Percentiles rank a stretch among this genome's conserved stretches.
Evolutionary conservation across 2,329 filamentous ascomycete genomes (phyloP).

Genomic region (Colletotrichum sp.): DNA sequence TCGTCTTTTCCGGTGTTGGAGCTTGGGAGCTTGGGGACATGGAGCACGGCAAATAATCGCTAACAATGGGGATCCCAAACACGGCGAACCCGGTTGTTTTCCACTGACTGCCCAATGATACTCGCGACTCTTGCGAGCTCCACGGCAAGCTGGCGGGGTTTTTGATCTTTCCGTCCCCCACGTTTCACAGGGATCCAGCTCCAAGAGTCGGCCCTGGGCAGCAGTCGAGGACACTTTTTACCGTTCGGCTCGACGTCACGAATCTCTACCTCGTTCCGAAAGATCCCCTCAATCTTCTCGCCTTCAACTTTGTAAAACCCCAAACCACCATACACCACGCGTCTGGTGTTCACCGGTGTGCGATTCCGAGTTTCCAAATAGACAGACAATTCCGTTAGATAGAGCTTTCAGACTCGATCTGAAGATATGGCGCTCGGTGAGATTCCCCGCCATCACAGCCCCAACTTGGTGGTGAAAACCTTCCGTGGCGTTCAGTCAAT

Average conservation of each 20-base stretch:
- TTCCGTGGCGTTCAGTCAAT: not conserved
- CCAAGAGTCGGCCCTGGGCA: not conserved
- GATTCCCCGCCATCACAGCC: not conserved
- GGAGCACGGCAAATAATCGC: not conserved
- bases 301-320: not conserved
- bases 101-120: not conserved
- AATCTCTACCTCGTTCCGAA: not conserved
- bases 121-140: not conserved
- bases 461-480: not conserved
- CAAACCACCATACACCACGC: not conserved
- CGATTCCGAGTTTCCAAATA: not conserved
- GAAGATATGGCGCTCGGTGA: conserved; percentile 1
- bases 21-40: not conserved
- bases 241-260: not conserved
- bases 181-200: not conserved
- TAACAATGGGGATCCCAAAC: not conserved
- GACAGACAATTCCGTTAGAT: not conserved
- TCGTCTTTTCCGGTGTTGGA: not conserved
- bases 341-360: not conserved
- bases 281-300: not conserved
- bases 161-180: not conserved
- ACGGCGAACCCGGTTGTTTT: not conserved
- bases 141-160: not conserved
- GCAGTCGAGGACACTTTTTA: not conserved
- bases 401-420: not conserved